Percentiles rank a stretch among this genome's conserved stretches.
These are phyloP conservation scores for Glutinoglossum americanum DNA, from an alignment of 495 filamentous ascomycete genomes.

Conservation along the genomic window DNA sequence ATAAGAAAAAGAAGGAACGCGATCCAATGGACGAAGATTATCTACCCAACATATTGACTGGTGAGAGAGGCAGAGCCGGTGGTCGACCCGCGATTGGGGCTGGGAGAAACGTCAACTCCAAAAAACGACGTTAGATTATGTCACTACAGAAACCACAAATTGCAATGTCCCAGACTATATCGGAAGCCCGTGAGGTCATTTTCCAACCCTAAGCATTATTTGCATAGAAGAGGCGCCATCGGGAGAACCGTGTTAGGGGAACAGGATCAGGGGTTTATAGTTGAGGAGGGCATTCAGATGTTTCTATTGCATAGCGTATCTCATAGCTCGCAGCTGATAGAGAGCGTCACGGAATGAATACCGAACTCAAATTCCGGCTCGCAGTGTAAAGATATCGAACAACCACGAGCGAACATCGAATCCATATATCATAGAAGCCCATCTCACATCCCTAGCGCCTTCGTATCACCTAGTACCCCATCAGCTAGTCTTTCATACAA, in stretches of 20 bases:
- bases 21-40: constrained; percentile 94
- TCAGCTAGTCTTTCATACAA: neutral
- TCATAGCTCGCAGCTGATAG: neutral
- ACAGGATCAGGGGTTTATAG: too few species aligned
- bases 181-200: neutral
- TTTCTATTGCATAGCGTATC: too few species aligned
- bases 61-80: constrained; percentile 38
- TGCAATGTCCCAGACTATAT: neutral
- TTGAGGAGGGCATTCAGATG: too few species aligned
- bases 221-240: too few species aligned
- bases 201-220: too few species aligned
- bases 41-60: constrained; percentile 66
- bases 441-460: neutral
- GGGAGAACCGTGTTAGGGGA: too few species aligned
- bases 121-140: constrained; percentile 22
- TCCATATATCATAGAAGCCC: neutral
- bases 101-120: constrained; percentile 70
- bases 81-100: constrained; percentile 63
- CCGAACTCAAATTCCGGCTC: neutral
- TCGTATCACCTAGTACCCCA: neutral
- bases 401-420: neutral
- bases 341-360: too few species aligned
- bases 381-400: neutral
- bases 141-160: neutral
- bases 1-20: constrained; percentile 42